phyloP scores from a whole-genome alignment of 306 rosid species.

The Nissolia schottii region DNA sequence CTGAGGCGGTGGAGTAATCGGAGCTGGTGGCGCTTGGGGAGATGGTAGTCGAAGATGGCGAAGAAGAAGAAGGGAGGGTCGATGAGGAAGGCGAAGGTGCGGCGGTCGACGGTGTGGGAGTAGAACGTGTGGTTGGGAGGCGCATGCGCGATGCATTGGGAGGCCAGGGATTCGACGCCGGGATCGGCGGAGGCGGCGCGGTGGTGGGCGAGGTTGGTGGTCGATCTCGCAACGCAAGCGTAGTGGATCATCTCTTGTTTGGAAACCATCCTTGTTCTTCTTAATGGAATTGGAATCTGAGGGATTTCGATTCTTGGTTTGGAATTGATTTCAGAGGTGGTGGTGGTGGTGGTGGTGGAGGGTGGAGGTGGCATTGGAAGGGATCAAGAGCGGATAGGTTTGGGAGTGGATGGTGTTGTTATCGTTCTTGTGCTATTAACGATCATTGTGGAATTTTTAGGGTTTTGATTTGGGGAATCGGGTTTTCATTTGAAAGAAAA shows the following conservation, averaged over 20 bases:
- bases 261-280: conserved; percentile 29
- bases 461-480: not conserved
- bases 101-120: conserved; percentile 57
- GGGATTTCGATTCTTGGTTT: not conserved
- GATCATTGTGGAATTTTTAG: not conserved
- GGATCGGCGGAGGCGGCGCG: conserved; percentile 26
- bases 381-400: not conserved
- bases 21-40: conserved; percentile 44
- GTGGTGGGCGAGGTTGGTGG: conserved; percentile 57
- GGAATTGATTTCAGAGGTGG: not conserved
- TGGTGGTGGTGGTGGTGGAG: not conserved
- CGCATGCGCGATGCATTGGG: conserved; percentile 51
- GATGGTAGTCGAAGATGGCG: conserved; percentile 47
- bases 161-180: conserved; percentile 50
- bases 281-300: not conserved
- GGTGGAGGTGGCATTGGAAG: too few species aligned
- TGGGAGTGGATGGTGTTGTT: too few species aligned
- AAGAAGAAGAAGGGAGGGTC: conserved; percentile 53
- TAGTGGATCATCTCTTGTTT: conserved; percentile 64
- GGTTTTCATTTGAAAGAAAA: not conserved
- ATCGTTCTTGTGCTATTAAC: too few species aligned
- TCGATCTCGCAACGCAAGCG: conserved; percentile 70
- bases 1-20: conserved; percentile 49
- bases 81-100: conserved; percentile 54
- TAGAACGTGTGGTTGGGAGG: conserved; percentile 63